Evolutionary conservation across 768 basidiomycete genomes (phyloP), one percentile per base, ranked within the genome.

Genomic region (Paxillus involutus): DNA sequence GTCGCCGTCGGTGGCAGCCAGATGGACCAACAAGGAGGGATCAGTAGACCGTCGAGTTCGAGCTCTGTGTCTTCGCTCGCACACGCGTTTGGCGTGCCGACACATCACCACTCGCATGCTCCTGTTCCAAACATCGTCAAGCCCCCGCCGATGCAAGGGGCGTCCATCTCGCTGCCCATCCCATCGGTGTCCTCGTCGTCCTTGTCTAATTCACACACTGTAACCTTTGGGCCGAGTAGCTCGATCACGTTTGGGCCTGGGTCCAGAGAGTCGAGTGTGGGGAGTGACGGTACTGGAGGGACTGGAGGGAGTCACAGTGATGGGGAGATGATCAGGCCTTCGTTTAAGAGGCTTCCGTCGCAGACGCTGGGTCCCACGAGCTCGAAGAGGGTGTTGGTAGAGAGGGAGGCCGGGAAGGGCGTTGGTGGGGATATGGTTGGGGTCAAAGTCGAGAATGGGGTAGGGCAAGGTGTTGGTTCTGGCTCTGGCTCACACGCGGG

Each of bases 341-440:
- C 83, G 29, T 89, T 88, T 63, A 91, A 91, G 74, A 75, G 89
- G 43, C 66, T 88, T 36, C 82, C 89, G 2, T 87, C 85, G 44
- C 86, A 88, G 71, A 86, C 86, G 10, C 69, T 91, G n/a, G 88
- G 77, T 1, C 85, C 86, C 2, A 71, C 71, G 35, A 76, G 75
- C 56, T 58, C 78, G 45, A 90, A 91, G 67, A 71, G 83, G 47
- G 75, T 75, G 49, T 61, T 77, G 63, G 67, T 83, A 11, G 64
- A 72, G 49, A 67, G 71, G 11, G 43, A 53, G 1, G 16, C 65
- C n/a, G 55, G 54, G 8, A 57, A 24, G 11, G 63, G 63, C n/a
- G 64, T 70, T 3, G 72, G 68, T 50, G 72, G 67, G 36, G 69
- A 70, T 40, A 63, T 59, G 17, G 64, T 63, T 13, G 64, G 58